Evolutionary conservation across 306 rosid genomes (phyloP).

Genomic region (Quercus gilva): DNA sequence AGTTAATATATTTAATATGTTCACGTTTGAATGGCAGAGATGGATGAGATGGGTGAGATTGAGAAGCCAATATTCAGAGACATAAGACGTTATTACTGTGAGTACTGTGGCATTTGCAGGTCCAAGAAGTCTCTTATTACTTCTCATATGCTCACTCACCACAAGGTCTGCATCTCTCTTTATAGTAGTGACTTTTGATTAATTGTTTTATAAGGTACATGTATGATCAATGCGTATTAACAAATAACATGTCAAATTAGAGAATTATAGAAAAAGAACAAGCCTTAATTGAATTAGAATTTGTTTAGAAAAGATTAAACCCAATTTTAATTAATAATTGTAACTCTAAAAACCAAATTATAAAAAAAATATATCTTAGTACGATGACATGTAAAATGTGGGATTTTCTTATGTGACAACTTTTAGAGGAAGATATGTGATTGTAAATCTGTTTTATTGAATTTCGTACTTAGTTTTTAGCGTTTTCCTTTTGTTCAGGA

Average conservation of each 20-base stretch:
- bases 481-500: conserved; percentile 32
- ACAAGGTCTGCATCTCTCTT: conserved; percentile 48
- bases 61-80: conserved; percentile 45
- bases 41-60: conserved; percentile 32
- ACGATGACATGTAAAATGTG: too few species aligned
- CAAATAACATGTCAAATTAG: too few species aligned
- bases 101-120: conserved; percentile 64
- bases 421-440: neutral
- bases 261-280: too few species aligned
- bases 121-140: conserved; percentile 61
- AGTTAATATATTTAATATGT: neutral
- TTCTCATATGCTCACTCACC: conserved; percentile 53
- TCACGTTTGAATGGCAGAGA: neutral
- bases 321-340: neutral
- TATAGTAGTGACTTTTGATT: too few species aligned
- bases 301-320: neutral
- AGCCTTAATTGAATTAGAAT: neutral
- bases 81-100: conserved; percentile 57
- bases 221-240: too few species aligned
- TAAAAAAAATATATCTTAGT: too few species aligned
- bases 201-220: too few species aligned
- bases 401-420: too few species aligned
- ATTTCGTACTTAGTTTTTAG: neutral
- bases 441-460: neutral
- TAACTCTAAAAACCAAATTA: too few species aligned